Evolutionary conservation across 2,329 filamentous ascomycete genomes (phyloP), one percentile per base, ranked within the genome.

Genomic region (Coniochaeta sp.): DNA sequence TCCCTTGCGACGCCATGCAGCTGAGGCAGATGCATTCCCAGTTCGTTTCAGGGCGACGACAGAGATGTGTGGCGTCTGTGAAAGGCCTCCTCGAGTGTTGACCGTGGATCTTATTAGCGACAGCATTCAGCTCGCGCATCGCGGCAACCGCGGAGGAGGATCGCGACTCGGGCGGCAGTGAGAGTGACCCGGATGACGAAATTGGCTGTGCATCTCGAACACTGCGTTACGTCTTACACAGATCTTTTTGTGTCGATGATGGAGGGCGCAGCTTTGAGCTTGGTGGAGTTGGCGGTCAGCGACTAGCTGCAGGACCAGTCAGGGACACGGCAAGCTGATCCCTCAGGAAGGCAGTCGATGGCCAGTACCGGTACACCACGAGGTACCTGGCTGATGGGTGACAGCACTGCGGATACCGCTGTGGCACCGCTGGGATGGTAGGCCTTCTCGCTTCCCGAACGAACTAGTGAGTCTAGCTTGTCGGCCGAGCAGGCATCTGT

Each of bases 271-370:
- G 38, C 38, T 42, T 14, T 42, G 38, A 22, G 38, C 38, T 26
- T 6, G 6, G 38, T 22, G 14, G 35, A 40, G 20, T 42, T 26
- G 14, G 20, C 38, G 38, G 38, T 42, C 20, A 42, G 20, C 20
- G 38, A 42, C 38, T 42, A 12, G 38, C 14, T 22, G n/a, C 6
- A 10, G 31, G 20, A 13, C 38, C 20, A 42, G 38, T 26, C 38
- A 42, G 38, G 38, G n/a, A 42, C 38, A 42, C 18, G 38, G 38
- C 35, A 4, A 40, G 38, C 38, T 42, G 38, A 42, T 42, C 38
- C 10, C 38, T 42, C 38, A 40, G 35, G n/a, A n/a, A n/a, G 35
- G 35, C 24, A 40, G 4, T 10, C 35, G 22, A n/a, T n/a, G n/a
- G n/a, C n/a, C n/a, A n/a, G n/a, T n/a, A n/a, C n/a, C n/a, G n/a